phyloP scores from a whole-genome alignment of 176 grass and related monocot species.

The Lolium perenne region DNA sequence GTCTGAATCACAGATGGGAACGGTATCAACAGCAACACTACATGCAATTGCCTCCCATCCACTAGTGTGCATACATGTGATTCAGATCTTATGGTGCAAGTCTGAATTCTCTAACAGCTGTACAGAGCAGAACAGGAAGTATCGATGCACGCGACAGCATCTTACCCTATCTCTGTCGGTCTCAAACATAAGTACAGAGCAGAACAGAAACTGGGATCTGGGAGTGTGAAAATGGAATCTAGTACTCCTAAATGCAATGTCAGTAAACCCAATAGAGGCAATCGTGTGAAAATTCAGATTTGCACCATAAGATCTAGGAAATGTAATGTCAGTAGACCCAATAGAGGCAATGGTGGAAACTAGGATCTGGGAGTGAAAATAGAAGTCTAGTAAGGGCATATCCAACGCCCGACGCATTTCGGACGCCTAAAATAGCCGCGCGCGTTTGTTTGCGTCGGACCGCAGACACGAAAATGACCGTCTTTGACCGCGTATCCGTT shows the following conservation, averaged over 20 bases:
- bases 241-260: background rate
- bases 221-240: background rate
- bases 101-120: background rate
- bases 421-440: no score
- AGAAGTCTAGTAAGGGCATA: no score
- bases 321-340: no score
- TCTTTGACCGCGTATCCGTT: no score
- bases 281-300: background rate
- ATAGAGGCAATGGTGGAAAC: no score
- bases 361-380: no score
- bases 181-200: constrained; percentile 2
- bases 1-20: background rate
- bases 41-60: background rate
- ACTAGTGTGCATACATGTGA: background rate
- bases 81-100: background rate
- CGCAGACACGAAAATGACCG: no score
- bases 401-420: no score
- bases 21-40: background rate
- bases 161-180: background rate
- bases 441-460: no score
- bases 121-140: background rate
- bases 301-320: no score
- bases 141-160: background rate
- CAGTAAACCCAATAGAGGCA: constrained; percentile 17
- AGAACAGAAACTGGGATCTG: background rate